Base-by-base conservation (phyloP, 2,329 filamentous ascomycete species). In the Scedosporium minutisporum region DNA sequence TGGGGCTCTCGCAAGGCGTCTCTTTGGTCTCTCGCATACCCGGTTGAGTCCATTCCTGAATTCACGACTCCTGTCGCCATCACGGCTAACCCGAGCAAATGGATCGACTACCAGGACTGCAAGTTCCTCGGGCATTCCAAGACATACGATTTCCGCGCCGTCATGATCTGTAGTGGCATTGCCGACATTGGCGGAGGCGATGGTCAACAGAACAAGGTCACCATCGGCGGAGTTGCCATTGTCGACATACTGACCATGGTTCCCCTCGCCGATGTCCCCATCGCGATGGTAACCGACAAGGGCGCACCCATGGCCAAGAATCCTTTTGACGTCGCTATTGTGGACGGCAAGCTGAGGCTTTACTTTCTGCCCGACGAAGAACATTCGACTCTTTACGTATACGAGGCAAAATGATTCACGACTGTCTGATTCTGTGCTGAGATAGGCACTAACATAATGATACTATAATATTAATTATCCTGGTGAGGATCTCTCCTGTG, bases 101-200 rank as follows among this genome's bases (percentile, higher is more conserved):
- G 74, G 67, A 68, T 78, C 62, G 79, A 81, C 64, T 81, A 81
- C 66, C 78, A 82, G 68, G 79, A 81, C 71, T 81, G 78, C 70
- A 81, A 81, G 66, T 80, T 76, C 68, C 70, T 81, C 0, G 79
- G 78, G 3, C 74, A 73, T 65, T 72, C 74, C 14, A 64, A 67
- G 9, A 64, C 69, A 5, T 77, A 77, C 58, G 65, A 65, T n/a
- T 67, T 64, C n/a, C 71, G 72, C 44, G 71, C 74, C 14, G 68
- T 81, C 9, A 80, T 80, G 77, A 71, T 81, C 14, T 81, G 78
- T 65, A 76, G 76, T 0, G 79, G 79, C 1, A 75, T 81, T 6
- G 74, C 77, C 4, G 74, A 70, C 3, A 63, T 78, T 12, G 59
- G 59, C 6, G 59, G 59, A 9, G 59, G 44, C 12, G 59, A 61